These are phyloP conservation scores for Dissophora globulifera DNA, from an alignment of 192 early-diverging fungal species.

Conservation along the genomic window DNA sequence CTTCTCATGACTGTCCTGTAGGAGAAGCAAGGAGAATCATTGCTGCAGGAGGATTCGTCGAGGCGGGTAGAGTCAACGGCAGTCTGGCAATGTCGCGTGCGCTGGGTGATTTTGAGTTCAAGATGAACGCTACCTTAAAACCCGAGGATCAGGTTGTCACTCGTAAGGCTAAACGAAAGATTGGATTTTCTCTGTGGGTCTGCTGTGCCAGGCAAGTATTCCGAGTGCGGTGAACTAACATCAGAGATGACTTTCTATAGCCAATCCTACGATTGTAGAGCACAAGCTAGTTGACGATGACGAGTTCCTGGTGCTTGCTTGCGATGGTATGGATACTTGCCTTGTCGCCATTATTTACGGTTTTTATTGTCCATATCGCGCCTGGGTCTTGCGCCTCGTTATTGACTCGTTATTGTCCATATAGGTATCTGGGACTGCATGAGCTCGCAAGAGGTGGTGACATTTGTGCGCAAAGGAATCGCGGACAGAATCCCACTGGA, in stretches of 20 bases:
- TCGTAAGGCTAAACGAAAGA: no score
- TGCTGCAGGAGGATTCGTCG: slow-evolving; percentile 95
- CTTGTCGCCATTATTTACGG: not conserved
- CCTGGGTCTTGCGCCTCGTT: no score
- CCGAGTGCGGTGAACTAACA: no score
- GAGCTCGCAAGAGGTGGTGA: slow-evolving; percentile 88
- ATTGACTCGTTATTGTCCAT: no score
- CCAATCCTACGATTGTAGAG: slow-evolving; percentile 84
- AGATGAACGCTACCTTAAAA: slow-evolving; percentile 80
- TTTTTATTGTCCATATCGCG: not conserved
- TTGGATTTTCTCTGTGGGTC: no score
- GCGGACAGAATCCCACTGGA: slow-evolving; percentile 67
- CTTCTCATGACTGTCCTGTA: slow-evolving; percentile 4
- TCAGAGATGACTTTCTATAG: no score
- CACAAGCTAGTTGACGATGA: slow-evolving; percentile 70
- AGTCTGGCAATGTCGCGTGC: slow-evolving; percentile 96
- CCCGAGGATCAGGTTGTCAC: slow-evolving; percentile 96
- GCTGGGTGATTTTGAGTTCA: slow-evolving; percentile 99
- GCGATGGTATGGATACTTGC: slow-evolving; percentile 77
- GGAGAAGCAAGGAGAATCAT: slow-evolving; percentile 87
- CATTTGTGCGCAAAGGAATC: slow-evolving; percentile 83
- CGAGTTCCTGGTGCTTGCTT: slow-evolving; percentile 96
- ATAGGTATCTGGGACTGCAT: slow-evolving; percentile 99
- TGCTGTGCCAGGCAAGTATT: no score
- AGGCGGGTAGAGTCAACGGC: slow-evolving; percentile 99